phyloP scores from a whole-genome alignment of 2,329 filamentous ascomycete species.

The Fonsecaea monophora region DNA sequence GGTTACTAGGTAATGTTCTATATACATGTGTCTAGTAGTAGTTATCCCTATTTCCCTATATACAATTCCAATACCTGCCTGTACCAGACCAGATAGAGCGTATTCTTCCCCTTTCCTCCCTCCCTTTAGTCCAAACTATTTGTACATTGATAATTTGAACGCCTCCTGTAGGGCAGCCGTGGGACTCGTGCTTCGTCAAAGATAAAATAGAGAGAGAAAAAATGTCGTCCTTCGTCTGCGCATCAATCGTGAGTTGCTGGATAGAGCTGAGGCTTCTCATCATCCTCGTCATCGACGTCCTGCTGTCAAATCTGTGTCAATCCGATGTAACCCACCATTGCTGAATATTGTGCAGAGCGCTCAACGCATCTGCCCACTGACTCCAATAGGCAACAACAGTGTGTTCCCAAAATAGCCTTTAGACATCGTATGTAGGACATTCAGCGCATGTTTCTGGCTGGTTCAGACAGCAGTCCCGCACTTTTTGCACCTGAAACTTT shows the following conservation, averaged over 20 bases:
- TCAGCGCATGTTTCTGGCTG: neutral
- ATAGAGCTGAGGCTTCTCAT: neutral
- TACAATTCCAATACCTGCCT: neutral
- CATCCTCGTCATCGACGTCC: neutral
- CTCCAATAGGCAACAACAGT: neutral
- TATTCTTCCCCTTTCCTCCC: neutral
- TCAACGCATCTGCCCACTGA: neutral
- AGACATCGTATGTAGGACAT: neutral
- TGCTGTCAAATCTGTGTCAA: neutral
- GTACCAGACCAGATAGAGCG: neutral
- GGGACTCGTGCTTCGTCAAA: constrained; percentile 4
- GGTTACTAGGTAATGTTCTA: neutral
- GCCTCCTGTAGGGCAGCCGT: neutral
- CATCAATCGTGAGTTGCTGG: neutral
- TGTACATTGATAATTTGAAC: constrained; percentile 11
- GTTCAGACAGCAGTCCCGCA: constrained; percentile 35
- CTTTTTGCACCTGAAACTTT: constrained; percentile 37
- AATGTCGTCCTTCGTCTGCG: neutral
- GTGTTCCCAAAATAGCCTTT: neutral
- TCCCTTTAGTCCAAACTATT: constrained; percentile 1
- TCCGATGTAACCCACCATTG: neutral
- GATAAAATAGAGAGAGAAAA: neutral
- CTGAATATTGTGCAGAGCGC: neutral
- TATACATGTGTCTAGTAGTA: neutral
- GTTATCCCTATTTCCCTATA: neutral